phyloP scores from a whole-genome alignment of 2,329 filamentous ascomycete genomes.

The Sporothrix humicola region DNA sequence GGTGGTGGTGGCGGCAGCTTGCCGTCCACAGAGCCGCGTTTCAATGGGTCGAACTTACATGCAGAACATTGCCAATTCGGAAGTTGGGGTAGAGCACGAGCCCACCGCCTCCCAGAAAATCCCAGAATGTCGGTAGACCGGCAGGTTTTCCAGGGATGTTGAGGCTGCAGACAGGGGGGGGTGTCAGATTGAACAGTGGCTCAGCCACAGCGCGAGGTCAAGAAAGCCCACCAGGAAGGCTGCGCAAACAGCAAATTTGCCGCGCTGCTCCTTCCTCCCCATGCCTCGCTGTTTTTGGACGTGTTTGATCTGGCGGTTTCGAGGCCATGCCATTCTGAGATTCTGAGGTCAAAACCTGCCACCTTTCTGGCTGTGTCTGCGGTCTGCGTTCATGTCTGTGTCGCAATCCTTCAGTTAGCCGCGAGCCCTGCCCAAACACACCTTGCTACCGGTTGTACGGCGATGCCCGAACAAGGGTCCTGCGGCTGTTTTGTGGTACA shows the following conservation, averaged over 20 bases:
- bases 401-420: neutral
- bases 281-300: constrained; percentile 12
- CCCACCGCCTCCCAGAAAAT: neutral
- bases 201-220: constrained; percentile 11
- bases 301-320: neutral
- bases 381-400: neutral
- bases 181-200: constrained; percentile 7
- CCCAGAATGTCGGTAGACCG: neutral
- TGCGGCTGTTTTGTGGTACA: neutral
- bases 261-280: neutral
- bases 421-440: constrained; percentile 7
- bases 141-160: constrained; percentile 1
- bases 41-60: neutral
- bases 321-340: neutral
- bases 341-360: no score
- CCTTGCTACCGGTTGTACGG: constrained; percentile 10
- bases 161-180: neutral
- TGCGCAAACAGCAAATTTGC: constrained; percentile 2
- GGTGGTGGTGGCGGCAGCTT: neutral
- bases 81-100: neutral
- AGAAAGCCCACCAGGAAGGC: constrained; percentile 5
- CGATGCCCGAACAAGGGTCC: constrained; percentile 16
- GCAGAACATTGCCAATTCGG: constrained; percentile 10
- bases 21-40: neutral
- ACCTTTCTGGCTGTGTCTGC: neutral